Evolutionary conservation across 2,329 filamentous ascomycete genomes (phyloP), one percentile per base, ranked within the genome.

Genomic region (Nemania abortiva): DNA sequence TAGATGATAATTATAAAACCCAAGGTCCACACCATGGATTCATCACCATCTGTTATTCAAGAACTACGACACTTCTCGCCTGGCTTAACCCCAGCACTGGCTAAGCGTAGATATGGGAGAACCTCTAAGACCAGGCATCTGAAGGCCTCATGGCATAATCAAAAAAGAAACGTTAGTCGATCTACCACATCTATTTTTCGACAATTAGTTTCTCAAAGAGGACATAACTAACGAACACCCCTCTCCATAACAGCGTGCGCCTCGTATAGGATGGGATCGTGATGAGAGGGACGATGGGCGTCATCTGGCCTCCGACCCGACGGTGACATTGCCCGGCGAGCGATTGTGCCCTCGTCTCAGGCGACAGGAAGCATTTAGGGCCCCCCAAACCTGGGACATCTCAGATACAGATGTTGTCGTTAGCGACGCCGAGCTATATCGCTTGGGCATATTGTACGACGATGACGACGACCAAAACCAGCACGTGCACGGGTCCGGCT

Each of bases 311-410:
- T 63, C 54, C 1, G 67, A 71, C 55, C 67, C 56, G 15, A 71
- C 56, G 15, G 42, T 74, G 42, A 15, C 60, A 3, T 42, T 77
- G n/a, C 74, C 76, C 4, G 68, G 73, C 55, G 72, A 75, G 47
- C 18, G 7, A 24, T 52, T 31, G 15, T 59, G 67, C 47, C 59
- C 24, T 18, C 65, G 71, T 20, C 73, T 78, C 18, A 56, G 74
- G 53, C 76, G 77, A 10, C 74, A 78, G 55, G 77, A 75, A 47
- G 76, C 77, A 18, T 78, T 78, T 50, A 72, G 71, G 15, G 71
- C 68, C 37, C 71, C 74, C 11, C 39, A 70, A 27, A 42, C 64
- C 2, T 68, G 64, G 61, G 57, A 66, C 20, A 27, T 29, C 66
- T 64, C 55, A n/a, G 68, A 66, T 47, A 73, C 70, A 6, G 74